phyloP scores from a whole-genome alignment of 805 yeast genomes.

The Lipomyces lipofer region DNA sequence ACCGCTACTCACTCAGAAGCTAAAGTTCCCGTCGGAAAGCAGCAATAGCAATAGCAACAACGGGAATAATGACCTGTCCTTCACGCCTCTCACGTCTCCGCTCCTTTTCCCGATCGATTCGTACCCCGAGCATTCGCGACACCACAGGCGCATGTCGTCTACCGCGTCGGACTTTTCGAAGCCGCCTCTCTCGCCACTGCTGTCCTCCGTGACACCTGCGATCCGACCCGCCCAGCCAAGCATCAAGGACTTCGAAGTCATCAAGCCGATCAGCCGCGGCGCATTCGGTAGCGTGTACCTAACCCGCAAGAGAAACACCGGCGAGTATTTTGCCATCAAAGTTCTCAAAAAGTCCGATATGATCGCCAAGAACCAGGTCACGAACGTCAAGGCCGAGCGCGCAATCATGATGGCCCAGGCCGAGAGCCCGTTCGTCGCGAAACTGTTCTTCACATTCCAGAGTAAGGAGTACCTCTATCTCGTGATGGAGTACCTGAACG shows the following conservation, averaged over 20 bases:
- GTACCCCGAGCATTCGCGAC: conserved; percentile 20
- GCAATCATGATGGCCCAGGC: conserved; percentile 98
- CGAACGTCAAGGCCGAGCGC: conserved; percentile 90
- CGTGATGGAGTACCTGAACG: conserved; percentile 95
- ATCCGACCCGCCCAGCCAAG: conserved; percentile 62
- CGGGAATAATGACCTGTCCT: conserved; percentile 3
- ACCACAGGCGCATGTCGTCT: conserved; percentile 37
- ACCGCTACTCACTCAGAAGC: conserved; percentile 17
- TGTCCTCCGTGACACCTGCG: conserved; percentile 63
- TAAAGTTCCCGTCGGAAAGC: background rate
- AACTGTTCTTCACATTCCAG: conserved; percentile 83
- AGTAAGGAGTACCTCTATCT: conserved; percentile 80
- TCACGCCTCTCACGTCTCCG: conserved; percentile 62
- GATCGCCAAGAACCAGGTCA: conserved; percentile 95
- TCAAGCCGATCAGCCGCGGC: conserved; percentile 93
- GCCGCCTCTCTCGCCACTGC: conserved; percentile 77
- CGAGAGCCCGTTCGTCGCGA: conserved; percentile 90
- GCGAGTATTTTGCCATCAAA: conserved; percentile 94
- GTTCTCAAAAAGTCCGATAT: conserved; percentile 89
- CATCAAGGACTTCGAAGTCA: conserved; percentile 82
- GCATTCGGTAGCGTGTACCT: conserved; percentile 96
- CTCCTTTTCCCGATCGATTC: conserved; percentile 51
- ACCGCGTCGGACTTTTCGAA: conserved; percentile 42
- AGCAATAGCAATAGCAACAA: background rate
- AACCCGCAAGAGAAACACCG: conserved; percentile 79